phyloP scores from a whole-genome alignment of 164 flowering plant species.

The Echeveria elegans region DNA sequence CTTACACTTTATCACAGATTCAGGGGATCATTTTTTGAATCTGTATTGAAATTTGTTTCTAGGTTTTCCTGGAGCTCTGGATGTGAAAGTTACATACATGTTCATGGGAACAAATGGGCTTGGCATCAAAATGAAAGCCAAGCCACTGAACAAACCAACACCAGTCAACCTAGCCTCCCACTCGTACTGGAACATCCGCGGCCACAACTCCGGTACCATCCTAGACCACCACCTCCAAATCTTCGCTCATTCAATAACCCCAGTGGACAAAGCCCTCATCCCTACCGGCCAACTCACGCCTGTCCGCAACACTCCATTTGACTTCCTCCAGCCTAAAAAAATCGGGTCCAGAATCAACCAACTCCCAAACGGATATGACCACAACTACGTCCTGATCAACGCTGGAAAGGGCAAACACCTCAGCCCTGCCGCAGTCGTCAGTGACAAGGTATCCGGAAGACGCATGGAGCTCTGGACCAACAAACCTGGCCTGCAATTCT shows the following conservation, averaged over 20 bases:
- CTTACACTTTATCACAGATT: not conserved
- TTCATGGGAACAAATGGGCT: slow-evolving; percentile 17
- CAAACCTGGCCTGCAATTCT: slow-evolving; percentile 32
- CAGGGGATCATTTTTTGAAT: not conserved
- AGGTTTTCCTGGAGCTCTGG: slow-evolving; percentile 30
- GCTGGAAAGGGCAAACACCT: slow-evolving; percentile 5
- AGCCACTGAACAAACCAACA: slow-evolving; percentile 22
- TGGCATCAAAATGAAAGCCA: slow-evolving; percentile 25
- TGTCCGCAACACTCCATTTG: slow-evolving; percentile 45
- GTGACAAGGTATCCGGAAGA: slow-evolving; percentile 24
- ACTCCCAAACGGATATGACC: slow-evolving; percentile 27
- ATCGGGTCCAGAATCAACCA: slow-evolving; percentile 18
- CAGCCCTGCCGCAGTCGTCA: slow-evolving; percentile 21
- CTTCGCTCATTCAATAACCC: slow-evolving; percentile 43
- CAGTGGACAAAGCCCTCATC: slow-evolving; percentile 41
- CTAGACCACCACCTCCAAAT: slow-evolving; percentile 19
- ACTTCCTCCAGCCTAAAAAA: slow-evolving; percentile 21
- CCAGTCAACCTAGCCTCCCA: slow-evolving; percentile 31
- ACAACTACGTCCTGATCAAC: slow-evolving; percentile 25
- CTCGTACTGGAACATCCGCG: slow-evolving; percentile 27
- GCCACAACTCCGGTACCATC: slow-evolving; percentile 19
- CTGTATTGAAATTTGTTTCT: not conserved
- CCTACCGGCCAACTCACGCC: slow-evolving; percentile 52
- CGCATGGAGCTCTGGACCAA: slow-evolving; percentile 34
- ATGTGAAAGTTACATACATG: slow-evolving; percentile 24